Conservation (phyloP, 176 grass and related monocot genomes). For the Oryza glaberrima region DNA sequence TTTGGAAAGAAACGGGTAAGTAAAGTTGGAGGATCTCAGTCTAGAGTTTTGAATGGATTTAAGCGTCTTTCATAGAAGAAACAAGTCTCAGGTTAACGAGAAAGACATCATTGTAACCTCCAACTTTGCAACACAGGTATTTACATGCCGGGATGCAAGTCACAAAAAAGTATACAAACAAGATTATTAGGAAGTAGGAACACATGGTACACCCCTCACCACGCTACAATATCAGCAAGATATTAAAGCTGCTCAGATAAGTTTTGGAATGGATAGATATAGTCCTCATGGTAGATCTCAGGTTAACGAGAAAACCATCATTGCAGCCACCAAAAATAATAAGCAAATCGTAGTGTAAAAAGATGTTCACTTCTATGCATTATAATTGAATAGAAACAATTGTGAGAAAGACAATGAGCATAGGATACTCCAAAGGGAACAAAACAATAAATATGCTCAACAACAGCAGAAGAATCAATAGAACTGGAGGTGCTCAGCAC, state of each 20-base stretch:
- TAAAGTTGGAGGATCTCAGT: slow-evolving; percentile 33
- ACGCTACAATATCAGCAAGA: not conserved
- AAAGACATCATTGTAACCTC: slow-evolving; percentile 10
- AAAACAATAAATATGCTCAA: not conserved
- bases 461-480: not conserved
- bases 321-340: slow-evolving; percentile 14
- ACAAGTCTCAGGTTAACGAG: slow-evolving; percentile 40
- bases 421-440: not conserved
- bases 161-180: not conserved
- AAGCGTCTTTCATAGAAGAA: slow-evolving; percentile 39
- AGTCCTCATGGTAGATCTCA: slow-evolving; percentile 27
- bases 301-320: slow-evolving; percentile 60
- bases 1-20: not conserved
- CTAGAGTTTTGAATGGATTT: slow-evolving; percentile 46
- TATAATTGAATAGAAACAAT: not conserved
- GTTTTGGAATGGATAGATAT: slow-evolving; percentile 53
- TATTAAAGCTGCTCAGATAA: slow-evolving; percentile 44
- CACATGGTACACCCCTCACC: not conserved
- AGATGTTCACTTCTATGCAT: not conserved
- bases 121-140: not conserved
- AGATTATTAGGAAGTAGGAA: not conserved
- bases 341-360: not conserved
- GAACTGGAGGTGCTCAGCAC: slow-evolving; percentile 44
- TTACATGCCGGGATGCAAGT: not conserved
- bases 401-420: not conserved